Conservation (phyloP, 208 protist species). For the Crithidia thermophila region DNA sequence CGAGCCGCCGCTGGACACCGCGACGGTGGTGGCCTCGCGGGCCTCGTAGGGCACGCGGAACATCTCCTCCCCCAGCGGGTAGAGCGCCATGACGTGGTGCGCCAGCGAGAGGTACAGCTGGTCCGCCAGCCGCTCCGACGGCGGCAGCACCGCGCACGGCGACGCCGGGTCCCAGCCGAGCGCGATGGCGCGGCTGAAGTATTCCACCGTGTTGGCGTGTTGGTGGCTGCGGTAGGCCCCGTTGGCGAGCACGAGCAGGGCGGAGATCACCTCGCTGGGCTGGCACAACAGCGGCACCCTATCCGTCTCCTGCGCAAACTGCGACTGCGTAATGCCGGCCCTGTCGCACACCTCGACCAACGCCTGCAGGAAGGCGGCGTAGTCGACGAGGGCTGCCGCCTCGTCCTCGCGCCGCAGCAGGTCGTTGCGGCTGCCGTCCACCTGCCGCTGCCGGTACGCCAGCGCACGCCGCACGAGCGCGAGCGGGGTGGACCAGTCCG, state of each 20-base stretch:
- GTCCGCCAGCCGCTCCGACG: constrained; percentile 50
- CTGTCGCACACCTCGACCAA: constrained; percentile 10
- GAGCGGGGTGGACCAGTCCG: constrained; percentile 63
- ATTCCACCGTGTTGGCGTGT: constrained; percentile 55
- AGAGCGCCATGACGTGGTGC: constrained; percentile 54
- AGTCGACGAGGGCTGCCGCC: constrained; percentile 58
- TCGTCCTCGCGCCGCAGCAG: constrained; percentile 48
- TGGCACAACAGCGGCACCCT: constrained; percentile 36
- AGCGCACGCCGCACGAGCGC: constrained; percentile 79
- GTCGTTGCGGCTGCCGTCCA: constrained; percentile 13
- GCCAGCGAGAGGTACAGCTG: constrained; percentile 80
- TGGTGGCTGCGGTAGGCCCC: constrained; percentile 67
- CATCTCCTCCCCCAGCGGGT: constrained; percentile 68
- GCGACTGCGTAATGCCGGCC: constrained; percentile 3
- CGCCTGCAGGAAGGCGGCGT: constrained; percentile 50
- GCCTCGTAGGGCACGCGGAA: constrained; percentile 81
- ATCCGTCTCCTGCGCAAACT: constrained; percentile 11
- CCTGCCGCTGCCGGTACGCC: constrained; percentile 54
- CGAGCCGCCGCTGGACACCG: constrained; percentile 1
- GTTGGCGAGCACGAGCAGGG: constrained; percentile 79
- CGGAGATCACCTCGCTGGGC: constrained; percentile 61
- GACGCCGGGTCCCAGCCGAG: constrained; percentile 69
- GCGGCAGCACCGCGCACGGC: constrained; percentile 2
- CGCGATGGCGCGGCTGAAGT: constrained; percentile 74
- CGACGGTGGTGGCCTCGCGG: constrained; percentile 47